Percentiles rank a stretch among this genome's conserved stretches.
Evolutionary conservation across 768 basidiomycete genomes (phyloP).

Genomic region (Suillus variegatus): DNA sequence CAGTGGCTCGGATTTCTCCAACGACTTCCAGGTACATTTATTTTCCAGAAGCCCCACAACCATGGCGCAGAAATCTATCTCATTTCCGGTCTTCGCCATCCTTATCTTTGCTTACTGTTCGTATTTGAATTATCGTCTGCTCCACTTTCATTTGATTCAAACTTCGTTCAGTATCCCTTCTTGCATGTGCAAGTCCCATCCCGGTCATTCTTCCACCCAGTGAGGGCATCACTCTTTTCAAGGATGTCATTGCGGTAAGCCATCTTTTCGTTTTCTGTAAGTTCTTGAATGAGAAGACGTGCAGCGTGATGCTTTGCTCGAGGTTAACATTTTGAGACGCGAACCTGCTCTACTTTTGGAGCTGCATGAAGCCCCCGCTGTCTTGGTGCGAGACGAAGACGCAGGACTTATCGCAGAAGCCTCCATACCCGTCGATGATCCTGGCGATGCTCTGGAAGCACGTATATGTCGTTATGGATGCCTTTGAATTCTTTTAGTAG

Average conservation of each 20-base stretch:
- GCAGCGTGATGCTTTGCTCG: conserved; percentile 10
- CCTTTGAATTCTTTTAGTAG: conserved; percentile 8
- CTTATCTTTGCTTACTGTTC: conserved; percentile 12
- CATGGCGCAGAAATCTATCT: conserved; percentile 10
- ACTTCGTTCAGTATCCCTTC: conserved; percentile 7
- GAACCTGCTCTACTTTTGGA: conserved; percentile 7
- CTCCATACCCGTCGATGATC: neutral
- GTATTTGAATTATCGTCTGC: conserved; percentile 3
- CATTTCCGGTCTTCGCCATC: conserved; percentile 2
- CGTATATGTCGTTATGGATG: conserved; percentile 17
- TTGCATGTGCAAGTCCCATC: conserved; percentile 11
- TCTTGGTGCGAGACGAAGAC: neutral
- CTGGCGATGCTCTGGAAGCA: conserved; percentile 9
- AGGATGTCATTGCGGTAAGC: conserved; percentile 16
- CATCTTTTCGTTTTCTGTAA: neutral
- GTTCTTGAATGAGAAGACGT: neutral
- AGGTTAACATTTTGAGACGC: conserved; percentile 1
- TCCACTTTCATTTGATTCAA: neutral
- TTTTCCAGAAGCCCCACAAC: neutral
- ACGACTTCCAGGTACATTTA: neutral
- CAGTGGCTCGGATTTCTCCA: neutral
- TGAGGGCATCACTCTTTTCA: conserved; percentile 10
- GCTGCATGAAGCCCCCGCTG: neutral
- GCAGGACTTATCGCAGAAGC: neutral
- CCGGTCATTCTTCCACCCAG: conserved; percentile 12